Evolutionary conservation across 1,284 basidiomycete genomes (phyloP), one percentile per base, ranked within the genome.

Genomic region (Austroboletus niveus): DNA sequence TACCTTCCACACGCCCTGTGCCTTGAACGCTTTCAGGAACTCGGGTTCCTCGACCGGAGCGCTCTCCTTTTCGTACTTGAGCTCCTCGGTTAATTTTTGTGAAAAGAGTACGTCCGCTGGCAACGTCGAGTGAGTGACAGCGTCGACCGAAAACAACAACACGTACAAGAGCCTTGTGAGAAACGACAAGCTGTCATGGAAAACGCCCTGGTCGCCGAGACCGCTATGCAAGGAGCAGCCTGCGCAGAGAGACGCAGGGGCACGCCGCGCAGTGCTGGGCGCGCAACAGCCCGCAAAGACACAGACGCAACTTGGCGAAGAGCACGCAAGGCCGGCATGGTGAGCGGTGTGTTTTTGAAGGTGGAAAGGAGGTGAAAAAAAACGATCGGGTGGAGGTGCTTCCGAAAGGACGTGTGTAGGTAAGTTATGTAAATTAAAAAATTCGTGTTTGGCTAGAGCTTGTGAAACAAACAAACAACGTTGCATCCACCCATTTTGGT

Each of bases 41-140:
- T 87, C 87, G 22, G 94, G 94, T 42, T 78, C 76, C 6, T 73
- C 65, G 31, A 63, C 60, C 32, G 64, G 59, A 10, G 72, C 70
- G n/a, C 78, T 75, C 63, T 93, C 87, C 54, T 81, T 76, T 75
- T 98, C 95, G 70, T 89, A 97, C 57, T 84, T 77, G 61, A 96
- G 78, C 74, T 98, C 95, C 63, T 93, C 86, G 35, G 79, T 72
- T 29, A 98, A 78, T 59, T 90, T 92, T 65, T 85, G 79, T 9
- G 84, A 75, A 42, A 98, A 82, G 36, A 82, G 71, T 27, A 83
- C 72, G 68, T 95, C 93, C 56, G 81, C 87, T 92, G 66, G 36
- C n/a, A 27, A 46, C 15, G 22, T 5, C 14, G 48, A 34, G 49
- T 50, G 15, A 14, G 29, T 55, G 12, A 3, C 14, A 4, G 34